These are phyloP conservation scores for Mycena polygramma DNA, from an alignment of 768 basidiomycete species.

Conservation along the genomic window DNA sequence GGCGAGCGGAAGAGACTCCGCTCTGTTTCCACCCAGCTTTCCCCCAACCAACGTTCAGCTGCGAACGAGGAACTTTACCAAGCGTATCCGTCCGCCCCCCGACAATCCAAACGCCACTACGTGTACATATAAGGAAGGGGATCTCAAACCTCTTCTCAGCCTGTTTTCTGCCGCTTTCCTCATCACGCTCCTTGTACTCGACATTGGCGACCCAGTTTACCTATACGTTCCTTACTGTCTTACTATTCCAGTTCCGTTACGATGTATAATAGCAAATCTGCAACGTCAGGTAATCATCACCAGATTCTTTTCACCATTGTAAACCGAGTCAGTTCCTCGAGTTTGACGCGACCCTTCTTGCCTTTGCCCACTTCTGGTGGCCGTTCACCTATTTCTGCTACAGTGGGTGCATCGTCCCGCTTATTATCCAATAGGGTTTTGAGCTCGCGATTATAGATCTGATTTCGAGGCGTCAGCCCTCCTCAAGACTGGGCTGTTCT, in stretches of 20 bases:
- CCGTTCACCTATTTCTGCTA: conserved; percentile 82
- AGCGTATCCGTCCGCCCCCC: conserved; percentile 13
- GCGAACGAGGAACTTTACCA: conserved; percentile 17
- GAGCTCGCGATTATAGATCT: conserved; percentile 88
- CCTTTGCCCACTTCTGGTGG: conserved; percentile 51
- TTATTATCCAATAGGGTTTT: conserved; percentile 77
- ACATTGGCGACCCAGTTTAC: conserved; percentile 12
- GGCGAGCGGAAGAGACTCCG: conserved; percentile 29
- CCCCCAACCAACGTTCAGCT: not conserved
- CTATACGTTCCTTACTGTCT: conserved; percentile 26
- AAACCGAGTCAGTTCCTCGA: conserved; percentile 93
- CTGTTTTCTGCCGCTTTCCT: not conserved
- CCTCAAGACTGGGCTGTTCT: conserved; percentile 14
- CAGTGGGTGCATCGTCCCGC: conserved; percentile 74
- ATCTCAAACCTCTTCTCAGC: not conserved
- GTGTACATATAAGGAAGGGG: no score
- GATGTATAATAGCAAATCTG: not conserved
- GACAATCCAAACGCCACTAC: not conserved
- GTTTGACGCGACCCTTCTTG: conserved; percentile 73
- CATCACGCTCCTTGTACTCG: not conserved
- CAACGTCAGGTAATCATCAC: conserved; percentile 45
- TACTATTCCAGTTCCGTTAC: not conserved
- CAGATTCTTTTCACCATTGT: conserved; percentile 97
- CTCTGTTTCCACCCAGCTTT: conserved; percentile 16
- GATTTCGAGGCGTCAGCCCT: conserved; percentile 21